Evolutionary conservation across 345 rosid species (phyloP).

Genomic region (Durio zibethinus): DNA sequence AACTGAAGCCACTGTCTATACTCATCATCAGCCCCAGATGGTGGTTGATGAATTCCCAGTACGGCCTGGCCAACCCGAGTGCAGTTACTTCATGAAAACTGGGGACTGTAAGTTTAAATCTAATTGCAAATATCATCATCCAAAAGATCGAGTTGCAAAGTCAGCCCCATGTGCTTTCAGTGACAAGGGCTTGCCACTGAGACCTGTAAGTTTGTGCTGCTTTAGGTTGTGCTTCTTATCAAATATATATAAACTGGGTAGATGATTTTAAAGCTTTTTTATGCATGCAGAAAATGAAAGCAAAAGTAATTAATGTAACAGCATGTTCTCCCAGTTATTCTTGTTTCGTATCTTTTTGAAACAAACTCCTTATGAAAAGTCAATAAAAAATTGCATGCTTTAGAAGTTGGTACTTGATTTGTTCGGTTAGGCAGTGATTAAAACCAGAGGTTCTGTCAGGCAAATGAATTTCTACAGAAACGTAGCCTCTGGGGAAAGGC

Average conservation of each 20-base stretch:
- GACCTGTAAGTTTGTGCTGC: conserved; percentile 70
- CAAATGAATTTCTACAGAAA: neutral
- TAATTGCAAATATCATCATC: conserved; percentile 90
- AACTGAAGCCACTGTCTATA: conserved; percentile 39
- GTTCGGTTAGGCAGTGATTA: neutral
- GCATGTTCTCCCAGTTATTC: neutral
- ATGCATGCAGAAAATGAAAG: neutral
- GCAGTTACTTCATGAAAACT: conserved; percentile 68
- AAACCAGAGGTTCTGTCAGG: neutral
- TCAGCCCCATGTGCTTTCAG: conserved; percentile 53
- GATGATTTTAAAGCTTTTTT: neutral
- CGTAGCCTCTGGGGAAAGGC: neutral
- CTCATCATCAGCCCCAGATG: conserved; percentile 47
- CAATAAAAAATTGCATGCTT: neutral
- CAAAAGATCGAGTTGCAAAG: conserved; percentile 51
- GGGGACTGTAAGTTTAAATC: conserved; percentile 89
- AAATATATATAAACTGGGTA: neutral
- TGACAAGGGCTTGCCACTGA: conserved; percentile 88
- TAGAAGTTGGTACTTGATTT: neutral
- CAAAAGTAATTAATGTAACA: neutral
- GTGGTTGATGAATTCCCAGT: conserved; percentile 76
- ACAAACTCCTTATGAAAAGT: neutral
- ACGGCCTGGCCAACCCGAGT: conserved; percentile 92
- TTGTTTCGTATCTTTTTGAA: neutral
- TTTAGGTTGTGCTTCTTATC: neutral